Conservation (phyloP, 805 yeast species). For the Ogataea zsoltii region DNA sequence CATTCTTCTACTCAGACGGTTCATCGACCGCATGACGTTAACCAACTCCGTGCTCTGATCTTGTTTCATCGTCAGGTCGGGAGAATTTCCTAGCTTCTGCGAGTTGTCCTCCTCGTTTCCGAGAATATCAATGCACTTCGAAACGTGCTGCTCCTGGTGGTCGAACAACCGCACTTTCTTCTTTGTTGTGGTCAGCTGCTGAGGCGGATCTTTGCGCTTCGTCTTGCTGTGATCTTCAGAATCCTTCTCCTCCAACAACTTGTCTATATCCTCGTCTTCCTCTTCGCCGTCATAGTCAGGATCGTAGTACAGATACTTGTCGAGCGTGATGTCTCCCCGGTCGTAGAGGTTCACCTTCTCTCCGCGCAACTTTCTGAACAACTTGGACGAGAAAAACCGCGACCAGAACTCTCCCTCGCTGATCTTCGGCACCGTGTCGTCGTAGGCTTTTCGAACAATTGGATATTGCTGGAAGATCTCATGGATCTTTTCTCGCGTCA, state of each 20-base stretch:
- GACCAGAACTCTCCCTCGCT: constrained; percentile 96
- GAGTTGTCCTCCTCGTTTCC: constrained; percentile 85
- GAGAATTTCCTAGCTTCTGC: constrained; percentile 71
- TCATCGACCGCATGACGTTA: constrained; percentile 83
- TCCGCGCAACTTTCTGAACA: constrained; percentile 86
- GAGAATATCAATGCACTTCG: constrained; percentile 71
- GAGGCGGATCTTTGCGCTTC: constrained; percentile 31
- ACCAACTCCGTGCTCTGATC: constrained; percentile 67
- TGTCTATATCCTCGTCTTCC: constrained; percentile 36
- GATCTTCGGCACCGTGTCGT: constrained; percentile 86
- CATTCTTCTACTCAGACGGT: constrained; percentile 81
- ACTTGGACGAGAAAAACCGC: constrained; percentile 85
- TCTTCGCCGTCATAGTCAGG: constrained; percentile 51
- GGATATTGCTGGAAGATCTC: constrained; percentile 94
- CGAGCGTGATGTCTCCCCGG: constrained; percentile 82
- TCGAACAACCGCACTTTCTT: constrained; percentile 38
- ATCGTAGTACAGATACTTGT: constrained; percentile 75
- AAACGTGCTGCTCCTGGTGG: constrained; percentile 48
- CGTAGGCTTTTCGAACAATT: constrained; percentile 82
- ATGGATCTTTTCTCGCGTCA: constrained; percentile 85
- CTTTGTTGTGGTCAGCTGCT: constrained; percentile 27
- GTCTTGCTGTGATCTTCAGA: constrained; percentile 37
- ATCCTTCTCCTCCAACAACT: constrained; percentile 32
- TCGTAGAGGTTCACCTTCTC: constrained; percentile 75
- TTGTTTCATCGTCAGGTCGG: constrained; percentile 85